Conservation (phyloP, 1,284 basidiomycete genomes). For the Cutaneotrichosporon dermatis region DNA sequence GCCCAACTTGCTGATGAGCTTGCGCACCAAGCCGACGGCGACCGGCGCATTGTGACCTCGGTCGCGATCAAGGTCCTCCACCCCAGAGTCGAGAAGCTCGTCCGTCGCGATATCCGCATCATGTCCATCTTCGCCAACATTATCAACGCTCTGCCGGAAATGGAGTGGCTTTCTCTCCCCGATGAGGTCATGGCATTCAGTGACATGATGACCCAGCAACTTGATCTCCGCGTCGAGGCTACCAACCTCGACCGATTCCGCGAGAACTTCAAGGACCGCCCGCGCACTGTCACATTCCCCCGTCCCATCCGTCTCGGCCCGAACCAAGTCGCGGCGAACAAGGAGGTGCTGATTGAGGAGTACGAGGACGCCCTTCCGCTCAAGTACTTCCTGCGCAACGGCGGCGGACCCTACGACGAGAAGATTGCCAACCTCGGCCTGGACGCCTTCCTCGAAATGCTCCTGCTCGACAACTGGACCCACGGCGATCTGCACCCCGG, state of each 20-base stretch:
- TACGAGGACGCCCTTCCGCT: constrained; percentile 89
- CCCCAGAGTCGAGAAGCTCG: constrained; percentile 29
- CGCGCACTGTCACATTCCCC: constrained; percentile 82
- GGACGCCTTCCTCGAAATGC: constrained; percentile 97
- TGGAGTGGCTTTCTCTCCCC: constrained; percentile 93
- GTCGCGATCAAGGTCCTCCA: constrained; percentile 97
- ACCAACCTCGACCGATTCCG: constrained; percentile 83
- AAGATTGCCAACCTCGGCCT: constrained; percentile 87
- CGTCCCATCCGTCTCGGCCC: constrained; percentile 59
- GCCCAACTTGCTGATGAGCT: constrained; percentile 45
- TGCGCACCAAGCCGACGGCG: constrained; percentile 5
- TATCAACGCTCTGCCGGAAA: constrained; percentile 79
- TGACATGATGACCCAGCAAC: constrained; percentile 93
- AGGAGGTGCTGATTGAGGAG: constrained; percentile 87
- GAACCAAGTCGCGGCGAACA: constrained; percentile 23
- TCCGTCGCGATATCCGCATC: constrained; percentile 61
- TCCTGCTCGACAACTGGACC: constrained; percentile 95
- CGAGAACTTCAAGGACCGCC: constrained; percentile 69
- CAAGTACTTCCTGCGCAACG: constrained; percentile 79
- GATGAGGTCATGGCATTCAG: constrained; percentile 95
- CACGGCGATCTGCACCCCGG: constrained; percentile 81
- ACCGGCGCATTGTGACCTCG: constrained; percentile 60
- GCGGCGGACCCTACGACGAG: constrained; percentile 85
- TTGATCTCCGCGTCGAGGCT: constrained; percentile 87
- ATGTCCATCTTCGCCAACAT: constrained; percentile 77